These are phyloP conservation scores for Stylosanthes scabra DNA, from an alignment of 331 rosid genomes.

Conservation along the genomic window DNA sequence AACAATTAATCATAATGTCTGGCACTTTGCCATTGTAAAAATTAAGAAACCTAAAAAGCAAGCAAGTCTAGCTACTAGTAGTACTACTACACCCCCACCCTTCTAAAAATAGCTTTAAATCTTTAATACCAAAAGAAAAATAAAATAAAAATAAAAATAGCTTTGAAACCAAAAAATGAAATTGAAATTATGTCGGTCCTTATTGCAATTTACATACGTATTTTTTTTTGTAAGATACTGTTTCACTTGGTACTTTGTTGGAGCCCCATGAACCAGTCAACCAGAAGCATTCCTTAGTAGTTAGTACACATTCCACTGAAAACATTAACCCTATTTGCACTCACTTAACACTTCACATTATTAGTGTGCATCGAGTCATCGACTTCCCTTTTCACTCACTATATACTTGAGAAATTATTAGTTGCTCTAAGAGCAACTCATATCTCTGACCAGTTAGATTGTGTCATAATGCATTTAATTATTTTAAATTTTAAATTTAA, in stretches of 20 bases:
- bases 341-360: too few relatives aligned
- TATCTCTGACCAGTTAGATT: too few relatives aligned
- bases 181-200: too few relatives aligned
- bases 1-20: neutral
- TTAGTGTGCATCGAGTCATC: neutral
- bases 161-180: too few relatives aligned
- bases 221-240: neutral
- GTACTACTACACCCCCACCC: too few relatives aligned
- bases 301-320: neutral
- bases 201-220: neutral
- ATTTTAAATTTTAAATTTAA: too few relatives aligned
- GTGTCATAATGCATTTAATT: too few relatives aligned
- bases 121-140: too few relatives aligned
- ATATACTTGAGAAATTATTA: too few relatives aligned
- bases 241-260: neutral
- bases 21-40: neutral
- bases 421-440: too few relatives aligned
- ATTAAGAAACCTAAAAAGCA: neutral
- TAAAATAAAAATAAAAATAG: too few relatives aligned
- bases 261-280: neutral
- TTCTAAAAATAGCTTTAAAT: too few relatives aligned
- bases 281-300: neutral
- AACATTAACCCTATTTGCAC: neutral
- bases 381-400: neutral
- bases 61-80: neutral